phyloP scores from a whole-genome alignment of 352 stramenopile species.

The Globisporangium nagaii region DNA sequence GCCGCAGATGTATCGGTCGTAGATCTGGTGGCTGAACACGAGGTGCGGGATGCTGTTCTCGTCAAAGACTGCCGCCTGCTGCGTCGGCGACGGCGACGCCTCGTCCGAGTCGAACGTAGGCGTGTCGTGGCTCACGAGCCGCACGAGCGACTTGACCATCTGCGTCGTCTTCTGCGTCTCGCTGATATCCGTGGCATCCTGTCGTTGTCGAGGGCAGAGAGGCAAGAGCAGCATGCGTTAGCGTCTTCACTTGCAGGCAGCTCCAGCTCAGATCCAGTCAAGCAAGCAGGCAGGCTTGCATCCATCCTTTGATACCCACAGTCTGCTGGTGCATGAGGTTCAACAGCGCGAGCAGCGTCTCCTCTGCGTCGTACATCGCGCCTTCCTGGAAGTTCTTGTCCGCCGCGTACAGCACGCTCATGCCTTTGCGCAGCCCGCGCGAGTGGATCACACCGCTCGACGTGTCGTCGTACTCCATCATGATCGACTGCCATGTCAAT shows the following conservation, averaged over 20 bases:
- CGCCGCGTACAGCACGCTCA: constrained; percentile 79
- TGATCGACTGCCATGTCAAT: constrained; percentile 36
- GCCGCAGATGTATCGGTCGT: constrained; percentile 72
- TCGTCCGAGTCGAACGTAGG: constrained; percentile 15
- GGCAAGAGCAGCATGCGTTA: no score
- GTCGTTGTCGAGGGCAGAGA: no score
- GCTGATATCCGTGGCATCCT: constrained; percentile 59
- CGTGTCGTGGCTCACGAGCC: constrained; percentile 58
- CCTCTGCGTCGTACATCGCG: constrained; percentile 85
- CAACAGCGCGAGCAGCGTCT: constrained; percentile 76
- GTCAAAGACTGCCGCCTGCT: constrained; percentile 68
- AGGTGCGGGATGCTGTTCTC: constrained; percentile 83
- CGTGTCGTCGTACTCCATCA: constrained; percentile 82
- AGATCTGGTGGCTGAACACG: constrained; percentile 86
- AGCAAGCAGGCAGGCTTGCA: no score
- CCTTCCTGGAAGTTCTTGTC: constrained; percentile 86
- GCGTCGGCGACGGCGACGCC: constrained; percentile 36
- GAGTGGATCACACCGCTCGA: constrained; percentile 75
- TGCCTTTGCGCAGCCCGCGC: constrained; percentile 66
- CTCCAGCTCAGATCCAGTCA: no score
- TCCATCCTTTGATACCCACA: no score
- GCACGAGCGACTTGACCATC: constrained; percentile 69
- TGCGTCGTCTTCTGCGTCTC: constrained; percentile 70
- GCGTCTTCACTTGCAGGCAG: no score
- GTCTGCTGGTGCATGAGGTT: constrained; percentile 87